Percentiles rank a stretch among this genome's conserved stretches.
These are phyloP conservation scores for Cercospora sp. DNA, from an alignment of 2,329 filamentous ascomycete species.

Conservation along the genomic window DNA sequence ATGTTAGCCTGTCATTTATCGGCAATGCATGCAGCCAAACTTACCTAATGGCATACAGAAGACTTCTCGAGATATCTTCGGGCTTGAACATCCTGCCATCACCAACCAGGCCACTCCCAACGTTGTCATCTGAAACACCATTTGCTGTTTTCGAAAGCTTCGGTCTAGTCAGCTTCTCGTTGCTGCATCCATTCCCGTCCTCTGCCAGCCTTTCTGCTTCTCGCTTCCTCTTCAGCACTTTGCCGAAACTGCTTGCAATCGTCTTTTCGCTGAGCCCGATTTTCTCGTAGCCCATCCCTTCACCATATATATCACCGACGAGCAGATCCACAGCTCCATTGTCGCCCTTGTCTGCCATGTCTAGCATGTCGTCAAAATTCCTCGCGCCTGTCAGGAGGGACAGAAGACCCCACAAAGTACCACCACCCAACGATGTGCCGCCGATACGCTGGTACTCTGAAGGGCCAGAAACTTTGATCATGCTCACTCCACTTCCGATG, in stretches of 20 bases:
- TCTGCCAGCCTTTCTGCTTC: slow-evolving; percentile 78
- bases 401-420: slow-evolving; percentile 95
- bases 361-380: slow-evolving; percentile 97
- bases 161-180: slow-evolving; percentile 49
- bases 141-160: slow-evolving; percentile 26
- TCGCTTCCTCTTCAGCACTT: slow-evolving; percentile 90
- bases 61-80: slow-evolving; percentile 83
- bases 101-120: slow-evolving; percentile 36
- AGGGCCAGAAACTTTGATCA: slow-evolving; percentile 94
- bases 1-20: slow-evolving; percentile 29
- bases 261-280: slow-evolving; percentile 94
- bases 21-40: slow-evolving; percentile 10
- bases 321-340: slow-evolving; percentile 94
- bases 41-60: slow-evolving; percentile 83
- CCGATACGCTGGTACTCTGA: slow-evolving; percentile 86
- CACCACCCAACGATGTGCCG: slow-evolving; percentile 89
- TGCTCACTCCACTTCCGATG: slow-evolving; percentile 93
- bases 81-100: slow-evolving; percentile 63
- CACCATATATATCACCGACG: slow-evolving; percentile 97
- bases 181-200: slow-evolving; percentile 62
- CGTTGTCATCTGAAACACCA: slow-evolving; percentile 35
- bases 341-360: slow-evolving; percentile 85
- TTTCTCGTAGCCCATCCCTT: slow-evolving; percentile 91
- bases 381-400: slow-evolving; percentile 88
- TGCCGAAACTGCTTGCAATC: slow-evolving; percentile 94